Conservation (phyloP, 2,329 filamentous ascomycete species). For the Ophiostoma piceae region DNA sequence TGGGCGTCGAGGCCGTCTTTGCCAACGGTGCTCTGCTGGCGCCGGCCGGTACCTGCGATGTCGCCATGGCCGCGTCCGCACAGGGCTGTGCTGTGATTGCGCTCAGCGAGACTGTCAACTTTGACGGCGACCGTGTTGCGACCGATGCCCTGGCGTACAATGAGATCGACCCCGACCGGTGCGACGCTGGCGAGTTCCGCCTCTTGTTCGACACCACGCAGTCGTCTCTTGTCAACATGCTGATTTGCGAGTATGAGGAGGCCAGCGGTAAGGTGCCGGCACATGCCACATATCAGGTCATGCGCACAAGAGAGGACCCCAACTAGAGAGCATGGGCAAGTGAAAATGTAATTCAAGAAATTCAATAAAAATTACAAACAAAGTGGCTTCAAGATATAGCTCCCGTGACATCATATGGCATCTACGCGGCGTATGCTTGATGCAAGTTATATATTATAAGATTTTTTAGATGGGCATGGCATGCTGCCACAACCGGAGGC, state of each 20-base stretch:
- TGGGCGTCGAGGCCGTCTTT: constrained; percentile 92
- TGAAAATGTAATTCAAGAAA: not conserved
- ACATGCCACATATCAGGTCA: constrained; percentile 68
- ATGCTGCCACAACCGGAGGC: not conserved
- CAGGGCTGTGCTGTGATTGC: constrained; percentile 76
- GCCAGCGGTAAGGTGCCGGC: constrained; percentile 83
- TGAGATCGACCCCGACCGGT: constrained; percentile 76
- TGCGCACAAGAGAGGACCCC: constrained; percentile 52
- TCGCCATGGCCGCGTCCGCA: constrained; percentile 76
- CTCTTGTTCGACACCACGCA: constrained; percentile 91
- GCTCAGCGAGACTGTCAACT: constrained; percentile 92
- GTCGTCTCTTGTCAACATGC: constrained; percentile 77
- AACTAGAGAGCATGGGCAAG: not conserved
- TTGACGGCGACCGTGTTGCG: constrained; percentile 76
- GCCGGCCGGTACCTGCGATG: constrained; percentile 76
- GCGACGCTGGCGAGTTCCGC: constrained; percentile 48
- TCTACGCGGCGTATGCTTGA: not conserved
- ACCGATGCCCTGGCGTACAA: constrained; percentile 92
- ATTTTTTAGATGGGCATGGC: not conserved
- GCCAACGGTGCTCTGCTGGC: constrained; percentile 89
- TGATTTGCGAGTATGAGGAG: constrained; percentile 89
- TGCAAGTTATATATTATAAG: constrained; percentile 5
- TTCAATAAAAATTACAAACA: not conserved
- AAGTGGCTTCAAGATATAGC: not conserved
- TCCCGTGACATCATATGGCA: not conserved